phyloP scores from a whole-genome alignment of 345 rosid genomes.

The Trapa bicornis region DNA sequence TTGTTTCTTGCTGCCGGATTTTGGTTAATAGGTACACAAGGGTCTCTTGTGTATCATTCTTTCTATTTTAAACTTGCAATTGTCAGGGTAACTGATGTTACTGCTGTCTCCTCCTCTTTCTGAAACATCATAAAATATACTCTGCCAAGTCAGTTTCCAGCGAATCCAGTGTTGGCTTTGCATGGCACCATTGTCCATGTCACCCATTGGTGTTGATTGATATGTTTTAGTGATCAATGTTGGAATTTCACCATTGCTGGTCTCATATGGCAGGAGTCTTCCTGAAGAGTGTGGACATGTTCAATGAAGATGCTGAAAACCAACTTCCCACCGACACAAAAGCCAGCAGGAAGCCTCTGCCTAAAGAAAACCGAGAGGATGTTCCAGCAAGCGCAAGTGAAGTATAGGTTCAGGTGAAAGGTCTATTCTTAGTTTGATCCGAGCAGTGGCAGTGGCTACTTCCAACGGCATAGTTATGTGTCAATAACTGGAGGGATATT shows the following conservation, averaged over 20 bases:
- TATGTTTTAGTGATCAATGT: neutral
- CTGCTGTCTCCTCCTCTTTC: neutral
- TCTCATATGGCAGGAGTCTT: conserved; percentile 51
- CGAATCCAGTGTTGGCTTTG: neutral
- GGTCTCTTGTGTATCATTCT: neutral
- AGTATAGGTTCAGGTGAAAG: neutral
- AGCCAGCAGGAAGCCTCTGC: conserved; percentile 37
- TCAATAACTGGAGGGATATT: neutral
- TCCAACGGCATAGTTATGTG: neutral
- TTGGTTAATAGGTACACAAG: conserved; percentile 60
- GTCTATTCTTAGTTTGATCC: neutral
- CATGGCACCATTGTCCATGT: neutral
- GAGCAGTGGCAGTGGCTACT: neutral
- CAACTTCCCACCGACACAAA: conserved; percentile 16
- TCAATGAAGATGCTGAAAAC: conserved; percentile 33
- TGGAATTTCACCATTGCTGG: neutral
- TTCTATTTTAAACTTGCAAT: neutral
- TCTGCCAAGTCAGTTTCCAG: neutral
- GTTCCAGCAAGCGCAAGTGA: neutral
- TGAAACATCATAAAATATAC: neutral
- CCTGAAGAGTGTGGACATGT: conserved; percentile 54
- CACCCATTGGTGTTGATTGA: neutral
- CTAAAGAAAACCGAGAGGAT: conserved; percentile 8
- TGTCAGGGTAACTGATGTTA: too few relatives aligned
- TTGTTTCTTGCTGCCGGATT: conserved; percentile 65